phyloP scores from a whole-genome alignment of 2,329 filamentous ascomycete species.

The Macroventuria anomochaeta region DNA sequence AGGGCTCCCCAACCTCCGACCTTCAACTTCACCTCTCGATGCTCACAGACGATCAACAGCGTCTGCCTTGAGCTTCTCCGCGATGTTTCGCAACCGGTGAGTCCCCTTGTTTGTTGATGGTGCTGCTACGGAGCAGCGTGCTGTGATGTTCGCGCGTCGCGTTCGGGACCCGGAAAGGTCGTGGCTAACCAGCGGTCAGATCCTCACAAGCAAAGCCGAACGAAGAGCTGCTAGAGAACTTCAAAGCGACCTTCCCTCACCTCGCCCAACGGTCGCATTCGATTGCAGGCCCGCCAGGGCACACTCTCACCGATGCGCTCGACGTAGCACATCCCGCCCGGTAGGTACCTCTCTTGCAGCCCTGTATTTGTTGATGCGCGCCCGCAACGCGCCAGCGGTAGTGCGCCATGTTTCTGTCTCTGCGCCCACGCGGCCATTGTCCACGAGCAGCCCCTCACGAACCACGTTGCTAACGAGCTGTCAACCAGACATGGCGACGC shows the following conservation, averaged over 20 bases:
- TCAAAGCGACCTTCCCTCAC: constrained; percentile 83
- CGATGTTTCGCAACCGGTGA: constrained; percentile 58
- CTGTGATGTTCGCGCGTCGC: constrained; percentile 41
- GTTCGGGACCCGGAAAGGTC: constrained; percentile 17
- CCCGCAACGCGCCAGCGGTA: constrained; percentile 8
- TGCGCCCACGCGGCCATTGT: constrained; percentile 2
- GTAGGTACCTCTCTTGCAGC: constrained; percentile 45
- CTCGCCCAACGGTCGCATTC: constrained; percentile 59
- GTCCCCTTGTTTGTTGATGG: constrained; percentile 26
- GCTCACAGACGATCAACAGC: constrained; percentile 30
- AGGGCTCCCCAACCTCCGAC: constrained; percentile 34
- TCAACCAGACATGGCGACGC: constrained; percentile 53
- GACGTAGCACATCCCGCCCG: constrained; percentile 53
- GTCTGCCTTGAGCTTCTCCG: constrained; percentile 40
- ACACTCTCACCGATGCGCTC: constrained; percentile 56
- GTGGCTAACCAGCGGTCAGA: constrained; percentile 53
- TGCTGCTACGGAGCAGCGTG: constrained; percentile 9
- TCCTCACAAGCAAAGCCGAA: constrained; percentile 84
- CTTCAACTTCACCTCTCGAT: constrained; percentile 39
- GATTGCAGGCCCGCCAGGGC: constrained; percentile 48
- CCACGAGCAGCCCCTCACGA: not conserved
- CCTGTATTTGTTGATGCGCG: constrained; percentile 8
- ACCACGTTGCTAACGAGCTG: constrained; percentile 16
- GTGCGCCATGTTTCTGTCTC: constrained; percentile 7
- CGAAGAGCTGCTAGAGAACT: constrained; percentile 82